Evolutionary conservation across 495 filamentous ascomycete genomes (phyloP).

Genomic region (Hyaloscypha finlandica): DNA sequence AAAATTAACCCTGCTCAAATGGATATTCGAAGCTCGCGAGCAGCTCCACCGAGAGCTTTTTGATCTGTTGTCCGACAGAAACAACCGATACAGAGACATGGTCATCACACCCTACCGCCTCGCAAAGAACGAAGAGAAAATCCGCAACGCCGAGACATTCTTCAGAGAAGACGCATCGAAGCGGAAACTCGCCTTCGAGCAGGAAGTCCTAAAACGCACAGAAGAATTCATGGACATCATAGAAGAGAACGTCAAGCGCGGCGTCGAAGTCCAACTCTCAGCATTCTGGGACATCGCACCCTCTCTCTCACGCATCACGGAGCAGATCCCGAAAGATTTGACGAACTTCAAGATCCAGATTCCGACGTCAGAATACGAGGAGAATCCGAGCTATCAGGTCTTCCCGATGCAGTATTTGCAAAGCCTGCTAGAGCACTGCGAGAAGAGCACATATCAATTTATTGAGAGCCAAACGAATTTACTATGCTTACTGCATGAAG

Average conservation of each 20-base stretch:
- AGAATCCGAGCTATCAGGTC: conserved; percentile 77
- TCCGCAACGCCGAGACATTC: conserved; percentile 74
- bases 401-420: conserved; percentile 90
- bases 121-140: conserved; percentile 67
- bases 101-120: conserved; percentile 80
- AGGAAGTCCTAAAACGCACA: conserved; percentile 66
- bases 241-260: conserved; percentile 81
- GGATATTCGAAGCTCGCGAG: conserved; percentile 95
- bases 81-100: conserved; percentile 80
- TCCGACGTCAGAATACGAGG: conserved; percentile 73
- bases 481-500: conserved; percentile 91
- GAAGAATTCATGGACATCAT: conserved; percentile 79
- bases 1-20: conserved; percentile 91
- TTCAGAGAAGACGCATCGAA: conserved; percentile 76
- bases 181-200: conserved; percentile 64
- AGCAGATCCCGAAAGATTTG: conserved; percentile 64
- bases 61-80: conserved; percentile 78
- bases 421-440: conserved; percentile 77
- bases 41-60: conserved; percentile 80
- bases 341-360: conserved; percentile 61
- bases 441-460: conserved; percentile 91
- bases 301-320: conserved; percentile 68
- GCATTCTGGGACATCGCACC: conserved; percentile 99
- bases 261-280: conserved; percentile 85
- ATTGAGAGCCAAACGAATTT: conserved; percentile 94